These are phyloP conservation scores for Dicorynia guianensis DNA, from an alignment of 306 rosid genomes.

Conservation along the genomic window DNA sequence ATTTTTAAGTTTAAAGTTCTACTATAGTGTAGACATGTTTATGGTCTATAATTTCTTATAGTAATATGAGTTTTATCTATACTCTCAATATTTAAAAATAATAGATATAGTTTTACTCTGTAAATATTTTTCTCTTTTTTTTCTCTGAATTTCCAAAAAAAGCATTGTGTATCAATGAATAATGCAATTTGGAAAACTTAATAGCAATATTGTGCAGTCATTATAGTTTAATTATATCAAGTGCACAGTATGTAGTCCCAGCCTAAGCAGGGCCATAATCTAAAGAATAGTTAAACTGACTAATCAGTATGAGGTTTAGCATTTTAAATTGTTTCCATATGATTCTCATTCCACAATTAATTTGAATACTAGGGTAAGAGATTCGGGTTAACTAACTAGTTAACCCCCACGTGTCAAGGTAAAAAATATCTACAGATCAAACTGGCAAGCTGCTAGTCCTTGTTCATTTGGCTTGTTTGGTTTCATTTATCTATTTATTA, in stretches of 20 bases:
- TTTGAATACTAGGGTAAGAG: slow-evolving; percentile 8
- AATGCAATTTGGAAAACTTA: not conserved
- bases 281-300: slow-evolving; percentile 11
- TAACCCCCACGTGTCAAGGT: slow-evolving; percentile 4
- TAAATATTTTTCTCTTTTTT: too few species aligned
- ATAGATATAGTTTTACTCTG: too few species aligned
- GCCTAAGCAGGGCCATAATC: slow-evolving; percentile 13
- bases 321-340: slow-evolving; percentile 22
- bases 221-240: slow-evolving; percentile 23
- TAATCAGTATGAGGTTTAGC: slow-evolving; percentile 5
- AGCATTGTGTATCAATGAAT: slow-evolving; percentile 30
- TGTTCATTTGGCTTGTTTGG: slow-evolving; percentile 15
- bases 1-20: too few species aligned
- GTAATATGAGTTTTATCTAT: too few species aligned
- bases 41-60: too few species aligned
- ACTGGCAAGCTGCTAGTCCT: slow-evolving; percentile 16
- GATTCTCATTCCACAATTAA: slow-evolving; percentile 2
- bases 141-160: too few species aligned
- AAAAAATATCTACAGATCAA: slow-evolving; percentile 10
- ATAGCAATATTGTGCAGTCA: slow-evolving; percentile 26
- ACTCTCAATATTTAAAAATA: too few species aligned
- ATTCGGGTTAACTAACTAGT: slow-evolving; percentile 17
- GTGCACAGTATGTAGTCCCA: not conserved
- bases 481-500: slow-evolving; percentile 17
- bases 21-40: too few species aligned